Evolutionary conservation across 441 rosid species (phyloP), one percentile per base, ranked within the genome.

Genomic region (Pelargonium fulgidum): DNA sequence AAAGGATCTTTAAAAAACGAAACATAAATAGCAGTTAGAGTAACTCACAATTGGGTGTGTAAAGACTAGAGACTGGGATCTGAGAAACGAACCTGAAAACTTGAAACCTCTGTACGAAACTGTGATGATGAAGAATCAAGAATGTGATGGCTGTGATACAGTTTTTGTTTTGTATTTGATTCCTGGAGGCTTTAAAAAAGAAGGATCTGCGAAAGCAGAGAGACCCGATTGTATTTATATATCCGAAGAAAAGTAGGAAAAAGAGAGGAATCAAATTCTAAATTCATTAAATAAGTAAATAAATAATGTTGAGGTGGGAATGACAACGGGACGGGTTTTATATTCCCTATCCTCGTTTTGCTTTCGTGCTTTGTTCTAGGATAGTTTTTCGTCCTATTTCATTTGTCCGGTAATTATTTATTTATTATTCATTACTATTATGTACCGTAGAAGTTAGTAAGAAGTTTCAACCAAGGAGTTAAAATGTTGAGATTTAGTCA

Each of bases 161-260:
- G 58, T 14, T 50, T 50, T 50, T 50, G 58, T 50, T 50, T 50
- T 50, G 58, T 50, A 5, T 50, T n/a, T 50, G 58, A 50, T 50
- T 50, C 58, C 58, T n/a, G 4, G 56, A 48, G 56, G 56, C 56
- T 48, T 4, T 48, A 26, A 48, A 48, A 14, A 19, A 50, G 58
- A 50, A 50, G 14, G 19, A 50, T 50, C 8, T 50, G 58, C 58
- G 58, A 19, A 7, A 4, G 58, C 58, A 26, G 33, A 19, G 58
- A 50, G 58, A 50, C 20, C 16, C 7, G 6, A 19, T 50, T 50
- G 58, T 50, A 17, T 0, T 50, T 50, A 50, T 50, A 50, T 50
- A 50, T 50, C 17, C 16, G 7, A 9, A 4, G n/a, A 13, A 13
- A 48, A 48, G 33, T 26, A 26, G 33, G 3, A 26, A 26, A 26